Percentiles rank a stretch among this genome's conserved stretches.
phyloP scores from a whole-genome alignment of 179 eudicot genomes.

The Spinacia oleracea region DNA sequence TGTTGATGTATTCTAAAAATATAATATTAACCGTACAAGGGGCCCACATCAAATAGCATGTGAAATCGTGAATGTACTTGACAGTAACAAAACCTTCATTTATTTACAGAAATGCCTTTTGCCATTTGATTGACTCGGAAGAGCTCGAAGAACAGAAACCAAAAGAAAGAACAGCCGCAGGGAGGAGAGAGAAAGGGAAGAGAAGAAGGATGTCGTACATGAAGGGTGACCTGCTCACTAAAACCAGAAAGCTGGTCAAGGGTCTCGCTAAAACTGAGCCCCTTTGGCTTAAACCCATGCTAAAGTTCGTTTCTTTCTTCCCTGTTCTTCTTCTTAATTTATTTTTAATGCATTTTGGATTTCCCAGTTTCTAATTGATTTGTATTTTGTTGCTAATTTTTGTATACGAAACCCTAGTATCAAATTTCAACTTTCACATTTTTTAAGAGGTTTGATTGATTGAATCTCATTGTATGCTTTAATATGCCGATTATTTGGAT shows the following conservation, averaged over 20 bases:
- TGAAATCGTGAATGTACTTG: no score
- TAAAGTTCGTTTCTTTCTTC: conserved; percentile 39
- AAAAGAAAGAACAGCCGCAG: no score
- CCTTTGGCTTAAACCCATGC: conserved; percentile 90
- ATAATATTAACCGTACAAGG: no score
- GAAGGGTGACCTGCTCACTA: conserved; percentile 75
- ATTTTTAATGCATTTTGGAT: conserved; percentile 12
- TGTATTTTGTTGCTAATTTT: neutral
- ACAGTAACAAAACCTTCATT: no score
- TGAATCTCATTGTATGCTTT: neutral
- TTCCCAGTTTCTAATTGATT: conserved; percentile 14
- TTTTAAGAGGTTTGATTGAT: neutral
- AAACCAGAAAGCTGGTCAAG: conserved; percentile 74
- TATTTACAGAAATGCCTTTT: no score
- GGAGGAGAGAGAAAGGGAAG: neutral
- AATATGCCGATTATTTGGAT: neutral
- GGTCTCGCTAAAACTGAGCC: conserved; percentile 83
- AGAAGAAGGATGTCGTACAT: conserved; percentile 48
- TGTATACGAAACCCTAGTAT: neutral
- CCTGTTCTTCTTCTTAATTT: neutral
- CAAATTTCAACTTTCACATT: no score
- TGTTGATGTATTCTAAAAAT: no score
- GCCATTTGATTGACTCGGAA: no score
- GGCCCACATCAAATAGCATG: no score
- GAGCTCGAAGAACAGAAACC: no score